Evolutionary conservation across 192 early-diverging fungal species (phyloP), one percentile per base, ranked within the genome.

Genomic region (Ramicandelaber brevisporus): DNA sequence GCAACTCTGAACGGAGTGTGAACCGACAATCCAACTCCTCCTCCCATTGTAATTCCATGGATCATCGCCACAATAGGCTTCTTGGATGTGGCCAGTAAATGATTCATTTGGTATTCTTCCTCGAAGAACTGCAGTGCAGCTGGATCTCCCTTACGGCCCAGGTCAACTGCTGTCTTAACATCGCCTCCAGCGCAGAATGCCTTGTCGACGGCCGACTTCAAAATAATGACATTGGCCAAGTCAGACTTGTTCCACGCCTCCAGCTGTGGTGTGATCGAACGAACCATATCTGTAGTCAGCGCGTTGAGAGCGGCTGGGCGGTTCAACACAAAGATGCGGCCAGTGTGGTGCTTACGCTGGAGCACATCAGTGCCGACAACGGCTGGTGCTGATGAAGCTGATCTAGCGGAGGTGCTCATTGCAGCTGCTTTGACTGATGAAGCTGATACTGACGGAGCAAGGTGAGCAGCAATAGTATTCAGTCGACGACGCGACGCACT

Each of bases 1-100:
- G 86, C 93, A 27, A 99, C 75, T 16, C 93, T 61, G 64, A 99
- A 95, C 13, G 87, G 73, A 4, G 74, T 84, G 47, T 93, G 89
- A 14, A 93, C 74, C 16, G 85, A 85, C 10, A 99, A 47, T 18
- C 93, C 93, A 20, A 86, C 81, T 31, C 93, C 93, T 19, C 87
- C 93, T 22, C 93, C 93, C 93, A 99, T 84, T 16, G 74, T 78
- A 33, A 74, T 74, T 7, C 79, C 93, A 40, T 88, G 53, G 43
- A 95, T 65, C 18, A 99, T 46, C 2, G 81, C 59, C 21, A 99
- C 72, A 33, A 80, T 68, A 0, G 93, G 93, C 37, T 76, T 99
- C 28, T 65, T 50, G 20, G 76, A 41, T 9, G 93, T 73, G 3
- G 77, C 93, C 26, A 93, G 78, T 17, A 78, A 49, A 50, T 99